Percentiles rank a stretch among this genome's conserved stretches.
Evolutionary conservation across 2,329 filamentous ascomycete genomes (phyloP).

Genomic region (Eutypella sp.): DNA sequence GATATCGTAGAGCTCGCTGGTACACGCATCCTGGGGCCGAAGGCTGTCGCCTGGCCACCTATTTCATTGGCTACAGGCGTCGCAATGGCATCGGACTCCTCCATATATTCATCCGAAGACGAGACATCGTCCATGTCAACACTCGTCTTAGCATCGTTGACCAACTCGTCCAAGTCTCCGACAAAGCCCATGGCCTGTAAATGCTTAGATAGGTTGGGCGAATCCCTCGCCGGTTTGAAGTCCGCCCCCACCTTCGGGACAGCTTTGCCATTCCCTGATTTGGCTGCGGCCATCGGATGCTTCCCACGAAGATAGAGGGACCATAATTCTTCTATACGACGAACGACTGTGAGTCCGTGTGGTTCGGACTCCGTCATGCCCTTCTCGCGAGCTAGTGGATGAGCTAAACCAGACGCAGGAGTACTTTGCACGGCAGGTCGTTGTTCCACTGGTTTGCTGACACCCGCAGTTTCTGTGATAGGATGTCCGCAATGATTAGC

Average conservation of each 20-base stretch:
- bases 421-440: slow-evolving; percentile 23
- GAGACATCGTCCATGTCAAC: slow-evolving; percentile 45
- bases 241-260: slow-evolving; percentile 21
- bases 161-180: slow-evolving; percentile 54
- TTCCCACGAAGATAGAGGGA: slow-evolving; percentile 47
- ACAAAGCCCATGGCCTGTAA: slow-evolving; percentile 58
- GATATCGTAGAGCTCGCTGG: slow-evolving; percentile 54
- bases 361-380: slow-evolving; percentile 49
- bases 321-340: slow-evolving; percentile 50
- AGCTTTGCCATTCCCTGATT: slow-evolving; percentile 30
- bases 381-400: slow-evolving; percentile 57
- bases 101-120: slow-evolving; percentile 50
- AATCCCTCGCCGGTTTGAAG: slow-evolving; percentile 53
- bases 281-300: slow-evolving; percentile 42
- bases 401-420: slow-evolving; percentile 48
- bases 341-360: slow-evolving; percentile 43
- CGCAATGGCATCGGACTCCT: slow-evolving; percentile 42
- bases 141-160: slow-evolving; percentile 54
- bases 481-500: slow-evolving; percentile 82
- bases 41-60: slow-evolving; percentile 32
- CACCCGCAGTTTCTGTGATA: slow-evolving; percentile 63
- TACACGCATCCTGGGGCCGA: slow-evolving; percentile 43
- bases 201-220: slow-evolving; percentile 63
- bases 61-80: slow-evolving; percentile 33
- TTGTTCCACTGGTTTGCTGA: slow-evolving; percentile 41